These are phyloP conservation scores for Exophiala dermatitidis DNA, from an alignment of 2,329 filamentous ascomycete genomes.

Conservation along the genomic window DNA sequence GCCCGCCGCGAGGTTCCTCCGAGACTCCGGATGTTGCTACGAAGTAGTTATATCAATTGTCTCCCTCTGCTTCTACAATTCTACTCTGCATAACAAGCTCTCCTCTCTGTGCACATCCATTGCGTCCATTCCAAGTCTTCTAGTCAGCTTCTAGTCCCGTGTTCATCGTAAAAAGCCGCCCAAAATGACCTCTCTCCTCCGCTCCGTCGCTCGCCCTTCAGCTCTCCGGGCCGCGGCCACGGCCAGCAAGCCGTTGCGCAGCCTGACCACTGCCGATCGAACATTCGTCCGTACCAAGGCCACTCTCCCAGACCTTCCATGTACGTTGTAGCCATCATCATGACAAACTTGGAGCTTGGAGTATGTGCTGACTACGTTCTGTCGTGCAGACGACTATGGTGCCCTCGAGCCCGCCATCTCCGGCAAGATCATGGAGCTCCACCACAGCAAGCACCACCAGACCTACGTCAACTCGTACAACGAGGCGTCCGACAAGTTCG, in stretches of 20 bases:
- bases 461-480: constrained; percentile 89
- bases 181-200: constrained; percentile 69
- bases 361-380: neutral
- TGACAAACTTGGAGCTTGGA: neutral
- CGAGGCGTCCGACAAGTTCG: constrained; percentile 61
- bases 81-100: neutral
- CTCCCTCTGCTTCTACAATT: neutral
- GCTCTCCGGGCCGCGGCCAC: constrained; percentile 55
- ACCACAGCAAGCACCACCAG: constrained; percentile 89
- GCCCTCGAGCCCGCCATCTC: constrained; percentile 81
- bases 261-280: constrained; percentile 55
- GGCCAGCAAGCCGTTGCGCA: constrained; percentile 51
- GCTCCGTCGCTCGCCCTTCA: constrained; percentile 62
- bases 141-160: neutral
- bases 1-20: neutral
- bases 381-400: constrained; percentile 75
- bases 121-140: neutral
- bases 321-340: constrained; percentile 42
- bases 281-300: constrained; percentile 81
- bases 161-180: neutral
- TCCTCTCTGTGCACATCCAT: too few relatives aligned
- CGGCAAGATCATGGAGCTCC: constrained; percentile 87
- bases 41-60: neutral
- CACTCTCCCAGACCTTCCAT: constrained; percentile 81
- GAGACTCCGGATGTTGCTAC: neutral